Evolutionary conservation across 2,329 filamentous ascomycete species (phyloP).

Genomic region (Knoxdaviesia capensis): DNA sequence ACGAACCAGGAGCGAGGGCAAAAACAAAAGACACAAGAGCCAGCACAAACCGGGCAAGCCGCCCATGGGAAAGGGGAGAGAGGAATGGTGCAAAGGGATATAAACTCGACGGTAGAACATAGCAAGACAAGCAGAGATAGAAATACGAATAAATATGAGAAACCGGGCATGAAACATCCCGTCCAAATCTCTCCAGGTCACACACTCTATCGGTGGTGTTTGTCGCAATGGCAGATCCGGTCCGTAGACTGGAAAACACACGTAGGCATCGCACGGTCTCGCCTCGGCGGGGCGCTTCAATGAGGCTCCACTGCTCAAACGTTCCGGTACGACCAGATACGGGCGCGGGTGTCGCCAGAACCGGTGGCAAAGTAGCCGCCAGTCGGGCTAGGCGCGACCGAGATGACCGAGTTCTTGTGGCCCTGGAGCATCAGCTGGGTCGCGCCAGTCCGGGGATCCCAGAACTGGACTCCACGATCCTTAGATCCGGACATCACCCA

Average conservation of each 20-base stretch:
- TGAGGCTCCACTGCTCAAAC: not conserved
- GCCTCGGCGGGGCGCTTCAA: not conserved
- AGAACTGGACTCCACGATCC: slow-evolving; percentile 94
- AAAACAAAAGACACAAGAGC: too few species aligned
- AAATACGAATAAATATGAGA: too few species aligned
- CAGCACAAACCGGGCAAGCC: too few species aligned
- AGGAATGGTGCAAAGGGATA: too few species aligned
- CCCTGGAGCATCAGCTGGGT: slow-evolving; percentile 97
- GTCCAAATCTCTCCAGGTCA: too few species aligned
- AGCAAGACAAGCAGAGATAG: too few species aligned
- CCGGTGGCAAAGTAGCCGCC: slow-evolving; percentile 86
- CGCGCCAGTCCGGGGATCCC: slow-evolving; percentile 83
- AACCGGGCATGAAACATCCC: too few species aligned
- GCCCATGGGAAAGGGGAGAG: too few species aligned
- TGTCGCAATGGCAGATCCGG: not conserved
- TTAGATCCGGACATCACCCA: slow-evolving; percentile 98
- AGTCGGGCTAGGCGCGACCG: slow-evolving; percentile 79
- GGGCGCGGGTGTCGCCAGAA: slow-evolving; percentile 90
- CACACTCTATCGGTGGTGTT: not conserved
- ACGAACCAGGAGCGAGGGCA: too few species aligned
- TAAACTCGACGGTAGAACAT: too few species aligned
- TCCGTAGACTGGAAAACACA: not conserved
- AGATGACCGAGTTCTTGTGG: slow-evolving; percentile 97
- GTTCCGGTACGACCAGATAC: slow-evolving; percentile 78
- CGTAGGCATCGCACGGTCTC: not conserved